These are phyloP conservation scores for Fusarium goolgardi DNA, from an alignment of 2,329 filamentous ascomycete genomes.

Conservation along the genomic window DNA sequence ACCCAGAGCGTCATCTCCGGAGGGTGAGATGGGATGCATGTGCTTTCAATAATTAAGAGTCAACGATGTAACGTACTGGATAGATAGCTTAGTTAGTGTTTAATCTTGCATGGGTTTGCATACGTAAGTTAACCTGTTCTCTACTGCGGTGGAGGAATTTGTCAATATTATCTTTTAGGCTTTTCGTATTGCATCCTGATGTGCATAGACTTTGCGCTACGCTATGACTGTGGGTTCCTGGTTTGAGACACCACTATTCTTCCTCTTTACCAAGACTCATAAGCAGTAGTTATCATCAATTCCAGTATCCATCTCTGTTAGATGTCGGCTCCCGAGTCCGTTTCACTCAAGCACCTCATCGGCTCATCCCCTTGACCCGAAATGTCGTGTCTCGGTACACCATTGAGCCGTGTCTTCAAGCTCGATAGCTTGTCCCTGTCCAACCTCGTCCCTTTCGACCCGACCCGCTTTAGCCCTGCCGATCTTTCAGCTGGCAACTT, in stretches of 20 bases:
- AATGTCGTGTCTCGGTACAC: background rate
- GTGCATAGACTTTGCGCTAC: background rate
- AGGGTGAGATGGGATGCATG: constrained; percentile 52
- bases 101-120: background rate
- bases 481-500: background rate
- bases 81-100: background rate
- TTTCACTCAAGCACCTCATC: background rate
- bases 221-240: background rate
- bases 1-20: constrained; percentile 51
- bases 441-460: background rate
- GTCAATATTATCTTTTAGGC: background rate
- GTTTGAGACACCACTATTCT: background rate
- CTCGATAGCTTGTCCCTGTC: background rate
- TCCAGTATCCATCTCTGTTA: background rate
- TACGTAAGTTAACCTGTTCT: background rate
- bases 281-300: background rate
- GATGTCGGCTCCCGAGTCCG: too few species aligned
- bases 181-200: background rate
- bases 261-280: background rate
- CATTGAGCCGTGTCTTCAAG: background rate
- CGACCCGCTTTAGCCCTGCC: background rate
- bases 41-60: constrained; percentile 34
- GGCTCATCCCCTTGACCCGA: background rate
- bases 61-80: background rate
- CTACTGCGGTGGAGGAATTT: background rate